Evolutionary conservation across 139 green algal species (phyloP), one percentile per base, ranked within the genome.

Genomic region (Coelastrella sp.): DNA sequence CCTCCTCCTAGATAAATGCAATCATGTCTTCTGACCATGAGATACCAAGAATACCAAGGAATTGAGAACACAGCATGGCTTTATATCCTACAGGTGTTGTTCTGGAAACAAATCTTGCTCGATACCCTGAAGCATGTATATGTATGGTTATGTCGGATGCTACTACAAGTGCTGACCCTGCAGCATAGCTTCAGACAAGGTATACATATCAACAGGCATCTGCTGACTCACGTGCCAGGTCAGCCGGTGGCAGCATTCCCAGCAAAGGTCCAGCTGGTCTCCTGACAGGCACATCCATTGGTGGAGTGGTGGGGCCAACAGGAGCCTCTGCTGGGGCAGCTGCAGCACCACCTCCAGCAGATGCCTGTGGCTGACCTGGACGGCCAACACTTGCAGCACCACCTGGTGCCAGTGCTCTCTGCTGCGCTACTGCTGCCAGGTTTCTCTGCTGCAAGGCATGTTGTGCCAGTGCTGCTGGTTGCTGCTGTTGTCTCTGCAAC

Each of bases 221-320:
- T n/a, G n/a, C n/a, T n/a, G n/a, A 51, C 75, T 82, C 32, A 82
- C 75, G 51, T 82, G 34, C 34, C 23, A 71, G 21, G 19, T 82
- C 73, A 48, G 40, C 15, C 32, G 73, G 43, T 13, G 77, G 66
- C 37, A 60, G 30, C 83, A 79, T 73, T 13, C 62, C 32, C 41
- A 76, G 73, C 51, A 76, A n/a, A 23, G 72, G 59, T 13, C 66
- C 57, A 13, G 72, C 59, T 34, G 30, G 51, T 11, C 48, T 38
- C 43, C 77, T 78, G n/a, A 77, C 83, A 35, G 66, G 66, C 71
- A 84, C 41, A 3, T 81, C 83, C 60, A 78, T 72, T 23, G 72
- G 83, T 41, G 81, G 68, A n/a, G 66, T 72, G 41, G 38, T 71
- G 4, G 81, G 66, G 9, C 50, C 69, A 2, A 25, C 9, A 9